Evolutionary conservation across 495 filamentous ascomycete species (phyloP).

Genomic region (Clavariopsis aquatica): DNA sequence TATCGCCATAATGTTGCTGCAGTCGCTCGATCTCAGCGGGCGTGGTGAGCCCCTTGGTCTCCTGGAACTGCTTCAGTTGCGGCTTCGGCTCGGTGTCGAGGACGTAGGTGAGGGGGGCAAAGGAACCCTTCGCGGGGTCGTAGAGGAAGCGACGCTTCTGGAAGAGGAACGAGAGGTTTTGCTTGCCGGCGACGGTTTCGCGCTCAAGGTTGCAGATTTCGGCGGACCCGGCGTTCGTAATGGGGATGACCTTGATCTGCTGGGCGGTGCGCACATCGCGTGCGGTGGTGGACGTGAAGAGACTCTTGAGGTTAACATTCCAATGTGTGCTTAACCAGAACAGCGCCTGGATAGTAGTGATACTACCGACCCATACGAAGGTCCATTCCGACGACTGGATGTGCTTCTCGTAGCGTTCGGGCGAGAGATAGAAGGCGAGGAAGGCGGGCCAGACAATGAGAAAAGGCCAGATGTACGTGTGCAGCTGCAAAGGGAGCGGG

Average conservation of each 20-base stretch:
- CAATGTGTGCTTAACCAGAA: conserved; percentile 96
- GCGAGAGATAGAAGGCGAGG: conserved; percentile 78
- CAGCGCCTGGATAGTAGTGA: conserved; percentile 83
- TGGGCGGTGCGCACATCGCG: conserved; percentile 73
- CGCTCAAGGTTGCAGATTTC: conserved; percentile 81
- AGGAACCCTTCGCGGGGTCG: conserved; percentile 64
- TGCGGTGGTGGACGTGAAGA: conserved; percentile 77
- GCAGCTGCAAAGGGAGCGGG: conserved; percentile 76
- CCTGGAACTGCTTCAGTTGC: conserved; percentile 72
- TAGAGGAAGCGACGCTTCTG: conserved; percentile 97
- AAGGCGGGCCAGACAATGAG: conserved; percentile 87
- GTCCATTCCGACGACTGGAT: conserved; percentile 93
- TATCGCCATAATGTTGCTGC: conserved; percentile 90
- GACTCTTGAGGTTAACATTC: conserved; percentile 81
- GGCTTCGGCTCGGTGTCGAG: conserved; percentile 85
- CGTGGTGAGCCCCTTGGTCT: conserved; percentile 68
- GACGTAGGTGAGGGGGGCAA: conserved; percentile 79
- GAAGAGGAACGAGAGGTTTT: conserved; percentile 87
- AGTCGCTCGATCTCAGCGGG: conserved; percentile 72
- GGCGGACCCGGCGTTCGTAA: conserved; percentile 82
- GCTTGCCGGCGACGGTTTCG: conserved; percentile 73
- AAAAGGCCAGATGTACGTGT: conserved; percentile 92
- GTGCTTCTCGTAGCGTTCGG: conserved; percentile 82
- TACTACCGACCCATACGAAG: conserved; percentile 85
- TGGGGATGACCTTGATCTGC: conserved; percentile 90